Base-by-base conservation (phyloP, 139 green algal species). In the Desmodesmus armatus region DNA sequence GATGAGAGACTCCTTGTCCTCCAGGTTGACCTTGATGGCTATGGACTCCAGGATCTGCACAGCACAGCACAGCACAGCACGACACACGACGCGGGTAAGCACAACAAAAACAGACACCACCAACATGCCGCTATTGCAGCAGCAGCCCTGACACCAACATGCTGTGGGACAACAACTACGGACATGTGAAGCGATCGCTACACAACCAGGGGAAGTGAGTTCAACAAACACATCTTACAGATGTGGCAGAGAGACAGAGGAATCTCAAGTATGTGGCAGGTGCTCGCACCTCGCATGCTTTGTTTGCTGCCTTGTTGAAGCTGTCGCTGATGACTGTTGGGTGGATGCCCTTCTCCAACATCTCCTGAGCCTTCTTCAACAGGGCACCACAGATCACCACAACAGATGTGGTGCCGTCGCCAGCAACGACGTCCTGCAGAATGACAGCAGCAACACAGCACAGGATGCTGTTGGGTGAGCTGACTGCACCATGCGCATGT, bases 321-420 rank as follows among this genome's bases (percentile, higher is more conserved):
- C 96, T 88, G 66, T 99, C 97, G 1, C 94, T 98, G 78, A 99
- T 96, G 78, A 98, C 84, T 21, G 97, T 99, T 25, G 97, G 98
- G 91, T 99, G 96, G 51, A 99, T 90, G 44, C 96, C 96, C 33
- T 89, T 91, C 53, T 94, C 91, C 41, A 99, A 89, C 49, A 99
- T 89, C 65, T 89, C 91, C 67, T 98, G 87, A 5, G 62, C 66
- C 91, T 98, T 96, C 75, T 97, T 96, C 15, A 99, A 91, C 76
- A 99, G 85, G 0, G 97, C 94, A 3, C 96, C 96, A 85, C 94
- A 97, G 51, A 99, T 93, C 23, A 99, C 95, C 0, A 95, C 94
- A 1, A 99, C 97, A 4, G 90, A 96, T 0, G 97, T 99, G 21
- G 97, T 99, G 51, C 97, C 97, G 86, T 99, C 97, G 5, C 97